Conservation (phyloP, 345 rosid species). For the Erucastrum elatum region DNA sequence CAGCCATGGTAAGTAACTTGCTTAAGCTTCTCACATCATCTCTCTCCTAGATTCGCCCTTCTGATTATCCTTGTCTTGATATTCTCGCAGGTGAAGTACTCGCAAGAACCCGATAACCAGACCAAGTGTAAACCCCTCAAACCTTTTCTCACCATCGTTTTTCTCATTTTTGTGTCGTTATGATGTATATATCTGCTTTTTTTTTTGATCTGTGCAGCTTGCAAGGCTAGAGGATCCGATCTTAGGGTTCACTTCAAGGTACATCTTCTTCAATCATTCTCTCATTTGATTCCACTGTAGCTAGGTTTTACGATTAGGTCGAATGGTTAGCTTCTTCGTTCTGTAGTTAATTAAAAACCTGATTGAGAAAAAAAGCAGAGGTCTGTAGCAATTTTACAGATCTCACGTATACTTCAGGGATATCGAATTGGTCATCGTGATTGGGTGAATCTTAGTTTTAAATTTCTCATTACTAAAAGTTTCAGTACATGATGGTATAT, state of each 20-base stretch:
- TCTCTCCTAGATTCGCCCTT: background rate
- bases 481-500: slow-evolving; percentile 64
- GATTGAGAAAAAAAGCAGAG: slow-evolving; percentile 67
- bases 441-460: slow-evolving; percentile 62
- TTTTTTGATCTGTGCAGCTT: slow-evolving; percentile 48
- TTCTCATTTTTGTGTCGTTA: background rate
- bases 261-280: background rate
- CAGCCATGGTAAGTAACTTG: slow-evolving; percentile 37
- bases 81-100: slow-evolving; percentile 81
- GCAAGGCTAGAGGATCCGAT: slow-evolving; percentile 88
- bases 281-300: background rate
- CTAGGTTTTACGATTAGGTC: background rate
- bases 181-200: background rate
- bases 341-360: slow-evolving; percentile 32
- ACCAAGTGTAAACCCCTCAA: slow-evolving; percentile 67
- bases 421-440: slow-evolving; percentile 49
- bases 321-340: background rate
- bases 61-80: background rate
- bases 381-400: slow-evolving; percentile 49
- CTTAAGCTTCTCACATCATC: slow-evolving; percentile 6
- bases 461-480: slow-evolving; percentile 41
- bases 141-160: background rate
- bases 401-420: slow-evolving; percentile 63
- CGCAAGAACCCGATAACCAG: slow-evolving; percentile 84
- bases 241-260: slow-evolving; percentile 98